Percentiles rank a stretch among this genome's conserved stretches.
phyloP scores from a whole-genome alignment of 225 moss, liverwort and hornwort species.

The Takakia lepidozioides region DNA sequence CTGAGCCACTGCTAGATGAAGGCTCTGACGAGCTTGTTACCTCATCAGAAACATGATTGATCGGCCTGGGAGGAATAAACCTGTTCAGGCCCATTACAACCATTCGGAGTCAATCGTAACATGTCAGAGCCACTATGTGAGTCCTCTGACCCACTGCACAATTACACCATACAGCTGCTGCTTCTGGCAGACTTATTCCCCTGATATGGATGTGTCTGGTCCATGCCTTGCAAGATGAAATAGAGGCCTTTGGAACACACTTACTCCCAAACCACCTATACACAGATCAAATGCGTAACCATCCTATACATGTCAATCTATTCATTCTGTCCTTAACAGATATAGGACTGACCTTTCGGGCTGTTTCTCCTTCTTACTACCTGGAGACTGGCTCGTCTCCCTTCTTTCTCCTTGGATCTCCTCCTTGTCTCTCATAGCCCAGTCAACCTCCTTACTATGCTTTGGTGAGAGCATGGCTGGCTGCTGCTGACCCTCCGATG shows the following conservation, averaged over 20 bases:
- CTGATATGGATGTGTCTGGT: neutral
- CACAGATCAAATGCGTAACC: conserved; percentile 7
- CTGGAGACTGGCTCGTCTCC: conserved; percentile 13
- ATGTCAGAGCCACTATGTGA: neutral
- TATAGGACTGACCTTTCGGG: neutral
- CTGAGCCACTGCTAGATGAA: conserved; percentile 20
- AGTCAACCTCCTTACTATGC: conserved; percentile 9
- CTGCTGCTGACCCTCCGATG: too few relatives aligned
- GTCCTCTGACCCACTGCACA: conserved; percentile 2
- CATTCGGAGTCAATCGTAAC: neutral
- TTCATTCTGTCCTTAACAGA: conserved; percentile 1
- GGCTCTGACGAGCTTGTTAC: conserved; percentile 1
- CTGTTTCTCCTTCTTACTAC: conserved; percentile 13
- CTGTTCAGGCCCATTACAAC: neutral
- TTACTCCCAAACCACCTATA: conserved; percentile 1
- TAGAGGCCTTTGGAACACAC: too few relatives aligned
- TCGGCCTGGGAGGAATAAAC: neutral
- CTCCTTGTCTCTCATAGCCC: conserved; percentile 16
- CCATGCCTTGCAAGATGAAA: conserved; percentile 6
- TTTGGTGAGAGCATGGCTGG: conserved; percentile 3
- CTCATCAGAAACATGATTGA: conserved; percentile 9
- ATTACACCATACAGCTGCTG: neutral
- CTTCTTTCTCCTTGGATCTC: conserved; percentile 26
- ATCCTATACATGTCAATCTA: conserved; percentile 4
- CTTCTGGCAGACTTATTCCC: conserved; percentile 1